A percentile compares a stretch with the other conserved stretches of the same genome.
Conservation (phyloP, 2,329 filamentous ascomycete species). For the Ophiostoma fasciatum region DNA sequence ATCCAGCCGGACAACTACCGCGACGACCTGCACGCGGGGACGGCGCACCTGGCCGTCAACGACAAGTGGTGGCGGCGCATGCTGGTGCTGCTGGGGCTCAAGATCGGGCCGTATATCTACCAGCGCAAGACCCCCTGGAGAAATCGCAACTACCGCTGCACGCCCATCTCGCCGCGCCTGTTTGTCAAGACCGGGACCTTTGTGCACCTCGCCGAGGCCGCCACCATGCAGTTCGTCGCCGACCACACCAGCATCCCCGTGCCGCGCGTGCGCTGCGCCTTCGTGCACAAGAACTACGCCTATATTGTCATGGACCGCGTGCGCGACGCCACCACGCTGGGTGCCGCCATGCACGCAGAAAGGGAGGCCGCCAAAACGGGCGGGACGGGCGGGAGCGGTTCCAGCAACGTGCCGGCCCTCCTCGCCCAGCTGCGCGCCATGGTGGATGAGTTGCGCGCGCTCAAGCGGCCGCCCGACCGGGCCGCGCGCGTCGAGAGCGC, state of each 20-base stretch:
- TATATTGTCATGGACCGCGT: conserved; percentile 7
- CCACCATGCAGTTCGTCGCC: conserved; percentile 3
- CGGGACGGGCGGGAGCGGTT: too few relatives aligned
- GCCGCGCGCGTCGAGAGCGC: not conserved
- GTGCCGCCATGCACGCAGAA: too few relatives aligned
- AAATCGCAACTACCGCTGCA: too few relatives aligned
- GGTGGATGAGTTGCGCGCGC: conserved; percentile 1
- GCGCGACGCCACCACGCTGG: not conserved
- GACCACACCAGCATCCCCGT: conserved; percentile 4
- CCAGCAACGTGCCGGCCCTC: too few relatives aligned
- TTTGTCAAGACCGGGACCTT: not conserved
- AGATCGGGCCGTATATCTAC: too few relatives aligned
- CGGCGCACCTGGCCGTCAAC: too few relatives aligned
- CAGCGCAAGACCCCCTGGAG: too few relatives aligned
- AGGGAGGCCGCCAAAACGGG: too few relatives aligned
- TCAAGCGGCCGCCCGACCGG: not conserved
- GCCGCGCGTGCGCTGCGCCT: conserved; percentile 4
- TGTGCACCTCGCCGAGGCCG: conserved; percentile 1
- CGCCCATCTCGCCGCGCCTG: not conserved
- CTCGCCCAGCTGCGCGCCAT: conserved; percentile 2
- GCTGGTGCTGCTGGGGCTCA: too few relatives aligned
- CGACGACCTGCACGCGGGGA: too few relatives aligned
- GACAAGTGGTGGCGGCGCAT: too few relatives aligned
- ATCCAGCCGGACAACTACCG: too few relatives aligned
- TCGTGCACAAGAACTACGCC: not conserved